phyloP scores from a whole-genome alignment of 768 basidiomycete species.

The Saitozyma podzolica region DNA sequence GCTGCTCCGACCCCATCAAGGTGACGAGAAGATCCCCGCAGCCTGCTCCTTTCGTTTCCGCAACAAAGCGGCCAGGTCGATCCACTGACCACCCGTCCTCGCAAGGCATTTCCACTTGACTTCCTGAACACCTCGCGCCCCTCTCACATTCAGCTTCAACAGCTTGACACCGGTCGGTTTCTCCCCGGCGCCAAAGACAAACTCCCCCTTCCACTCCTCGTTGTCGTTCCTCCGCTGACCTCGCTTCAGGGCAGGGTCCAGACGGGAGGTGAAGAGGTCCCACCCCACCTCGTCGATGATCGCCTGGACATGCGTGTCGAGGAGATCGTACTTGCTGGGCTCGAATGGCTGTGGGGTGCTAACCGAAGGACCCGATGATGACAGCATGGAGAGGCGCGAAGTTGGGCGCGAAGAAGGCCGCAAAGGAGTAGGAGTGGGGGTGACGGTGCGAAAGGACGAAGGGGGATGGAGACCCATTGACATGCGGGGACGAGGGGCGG shows the following conservation, averaged over 20 bases:
- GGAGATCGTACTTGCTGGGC: slow-evolving; percentile 34
- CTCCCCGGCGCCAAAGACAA: slow-evolving; percentile 40
- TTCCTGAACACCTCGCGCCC: background rate
- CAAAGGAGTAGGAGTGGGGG: slow-evolving; percentile 28
- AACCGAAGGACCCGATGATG: slow-evolving; percentile 2
- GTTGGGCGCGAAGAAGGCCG: slow-evolving; percentile 16
- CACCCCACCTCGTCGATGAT: slow-evolving; percentile 23
- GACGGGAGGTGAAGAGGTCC: slow-evolving; percentile 28
- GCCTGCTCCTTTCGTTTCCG: slow-evolving; percentile 12
- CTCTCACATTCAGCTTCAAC: slow-evolving; percentile 17
- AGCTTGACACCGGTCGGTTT: slow-evolving; percentile 28
- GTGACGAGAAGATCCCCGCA: background rate
- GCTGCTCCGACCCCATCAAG: too few species aligned
- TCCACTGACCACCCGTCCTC: slow-evolving; percentile 25
- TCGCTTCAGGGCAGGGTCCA: slow-evolving; percentile 30
- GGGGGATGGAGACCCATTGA: slow-evolving; percentile 15
- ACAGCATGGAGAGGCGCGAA: slow-evolving; percentile 19
- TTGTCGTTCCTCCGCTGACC: slow-evolving; percentile 34
- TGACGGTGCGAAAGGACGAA: slow-evolving; percentile 35
- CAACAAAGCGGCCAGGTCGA: slow-evolving; percentile 20
- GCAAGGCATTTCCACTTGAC: slow-evolving; percentile 22
- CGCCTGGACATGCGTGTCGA: slow-evolving; percentile 25
- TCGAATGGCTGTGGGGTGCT: slow-evolving; percentile 29
- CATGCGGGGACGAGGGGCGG: slow-evolving; percentile 1
- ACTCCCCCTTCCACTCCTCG: slow-evolving; percentile 49